These are phyloP conservation scores for Fraxinus nigra DNA, from an alignment of 305 asterid species.

Conservation along the genomic window DNA sequence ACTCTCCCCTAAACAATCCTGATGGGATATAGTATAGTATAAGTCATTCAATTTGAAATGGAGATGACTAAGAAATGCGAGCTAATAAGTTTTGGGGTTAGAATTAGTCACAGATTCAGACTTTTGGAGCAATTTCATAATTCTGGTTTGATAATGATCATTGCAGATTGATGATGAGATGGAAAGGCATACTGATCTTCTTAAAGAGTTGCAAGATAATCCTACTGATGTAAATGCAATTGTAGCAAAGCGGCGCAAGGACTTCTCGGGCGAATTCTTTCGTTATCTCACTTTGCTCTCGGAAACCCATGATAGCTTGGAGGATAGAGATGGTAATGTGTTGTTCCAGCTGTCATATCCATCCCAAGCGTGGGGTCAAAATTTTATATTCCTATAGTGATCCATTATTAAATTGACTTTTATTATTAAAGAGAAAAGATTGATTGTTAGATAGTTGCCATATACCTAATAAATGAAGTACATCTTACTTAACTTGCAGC, in stretches of 20 bases:
- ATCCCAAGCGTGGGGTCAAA: neutral
- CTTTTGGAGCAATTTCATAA: neutral
- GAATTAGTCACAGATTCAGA: neutral
- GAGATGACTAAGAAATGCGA: neutral
- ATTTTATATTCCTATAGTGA: neutral
- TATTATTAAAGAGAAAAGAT: neutral
- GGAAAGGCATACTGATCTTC: constrained; percentile 67
- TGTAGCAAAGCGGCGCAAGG: constrained; percentile 76
- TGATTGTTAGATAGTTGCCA: neutral
- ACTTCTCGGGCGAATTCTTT: constrained; percentile 80
- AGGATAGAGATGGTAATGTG: constrained; percentile 77
- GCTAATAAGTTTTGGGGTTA: constrained; percentile 14
- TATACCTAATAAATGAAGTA: neutral
- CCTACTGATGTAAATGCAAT: constrained; percentile 79
- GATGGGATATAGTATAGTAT: neutral
- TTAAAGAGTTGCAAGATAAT: constrained; percentile 69
- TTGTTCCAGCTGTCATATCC: constrained; percentile 3
- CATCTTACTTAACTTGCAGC: neutral
- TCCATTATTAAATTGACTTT: neutral
- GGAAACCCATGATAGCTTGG: constrained; percentile 67
- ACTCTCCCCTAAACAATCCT: neutral
- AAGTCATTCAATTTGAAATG: neutral
- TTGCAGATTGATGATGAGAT: constrained; percentile 95
- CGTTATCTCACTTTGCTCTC: constrained; percentile 71
- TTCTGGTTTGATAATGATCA: constrained; percentile 34